Conservation (phyloP, 1,284 basidiomycete species). For the Takashimella tepidaria region DNA sequence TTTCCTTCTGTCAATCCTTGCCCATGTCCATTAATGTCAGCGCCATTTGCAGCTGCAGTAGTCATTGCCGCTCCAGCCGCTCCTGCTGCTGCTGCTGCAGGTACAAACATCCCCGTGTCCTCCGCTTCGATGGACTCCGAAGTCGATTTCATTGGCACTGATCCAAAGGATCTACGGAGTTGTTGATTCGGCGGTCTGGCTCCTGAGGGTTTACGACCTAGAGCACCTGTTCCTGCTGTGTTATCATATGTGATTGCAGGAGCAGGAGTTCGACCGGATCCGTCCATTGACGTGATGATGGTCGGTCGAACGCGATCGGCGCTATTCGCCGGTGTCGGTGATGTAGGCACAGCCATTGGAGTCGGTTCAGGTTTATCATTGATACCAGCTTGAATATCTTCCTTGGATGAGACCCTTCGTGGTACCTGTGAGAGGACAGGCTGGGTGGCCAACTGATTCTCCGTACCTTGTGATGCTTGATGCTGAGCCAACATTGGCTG, state of each 20-base stretch:
- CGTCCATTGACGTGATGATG: constrained; percentile 18
- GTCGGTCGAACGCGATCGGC: constrained; percentile 15
- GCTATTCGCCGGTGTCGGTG: neutral
- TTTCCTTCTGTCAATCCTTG: no score
- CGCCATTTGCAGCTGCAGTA: neutral
- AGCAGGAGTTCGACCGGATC: neutral
- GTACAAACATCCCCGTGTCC: neutral
- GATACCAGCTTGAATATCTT: constrained; percentile 15
- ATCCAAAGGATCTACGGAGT: neutral
- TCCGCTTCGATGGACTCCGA: constrained; percentile 19
- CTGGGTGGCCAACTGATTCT: neutral
- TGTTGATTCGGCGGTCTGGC: constrained; percentile 63
- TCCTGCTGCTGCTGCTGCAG: no score
- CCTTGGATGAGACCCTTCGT: constrained; percentile 23
- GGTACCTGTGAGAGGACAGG: constrained; percentile 26
- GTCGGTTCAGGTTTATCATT: constrained; percentile 37
- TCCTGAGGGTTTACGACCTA: constrained; percentile 72
- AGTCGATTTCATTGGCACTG: constrained; percentile 8
- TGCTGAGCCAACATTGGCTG: neutral
- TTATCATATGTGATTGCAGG: constrained; percentile 9
- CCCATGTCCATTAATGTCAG: neutral
- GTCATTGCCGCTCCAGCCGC: no score
- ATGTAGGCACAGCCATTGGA: neutral
- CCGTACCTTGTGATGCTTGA: neutral
- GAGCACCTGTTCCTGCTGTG: neutral